A percentile compares a stretch with the other conserved stretches of the same genome.
phyloP scores from a whole-genome alignment of 768 basidiomycete species.

The Trametes cubensis region DNA sequence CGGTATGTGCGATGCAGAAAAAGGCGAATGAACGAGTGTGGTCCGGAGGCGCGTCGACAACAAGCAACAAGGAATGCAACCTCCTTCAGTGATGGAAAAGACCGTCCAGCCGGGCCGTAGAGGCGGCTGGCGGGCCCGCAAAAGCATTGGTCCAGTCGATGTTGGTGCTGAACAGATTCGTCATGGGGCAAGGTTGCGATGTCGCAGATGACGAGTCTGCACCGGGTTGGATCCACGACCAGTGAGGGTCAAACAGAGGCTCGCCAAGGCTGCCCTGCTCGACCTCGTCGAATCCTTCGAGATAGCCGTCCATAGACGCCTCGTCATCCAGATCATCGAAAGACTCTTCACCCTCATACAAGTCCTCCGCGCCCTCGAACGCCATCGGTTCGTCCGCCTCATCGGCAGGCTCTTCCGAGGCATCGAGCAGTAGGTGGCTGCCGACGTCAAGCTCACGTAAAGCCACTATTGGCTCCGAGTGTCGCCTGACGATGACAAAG shows the following conservation, averaged over 20 bases:
- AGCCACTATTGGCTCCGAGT: slow-evolving; percentile 22
- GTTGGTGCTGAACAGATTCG: background rate
- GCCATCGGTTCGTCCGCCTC: slow-evolving; percentile 17
- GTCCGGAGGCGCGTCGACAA: background rate
- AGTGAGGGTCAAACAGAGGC: slow-evolving; percentile 16
- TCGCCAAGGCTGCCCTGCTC: slow-evolving; percentile 15
- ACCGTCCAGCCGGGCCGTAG: background rate
- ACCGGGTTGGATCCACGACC: slow-evolving; percentile 17
- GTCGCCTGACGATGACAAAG: slow-evolving; percentile 20
- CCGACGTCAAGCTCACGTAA: slow-evolving; percentile 20
- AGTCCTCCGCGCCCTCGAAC: slow-evolving; percentile 15
- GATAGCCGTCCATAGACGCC: slow-evolving; percentile 1
- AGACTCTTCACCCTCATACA: slow-evolving; percentile 11
- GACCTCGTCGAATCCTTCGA: slow-evolving; percentile 2
- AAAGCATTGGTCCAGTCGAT: slow-evolving; percentile 16
- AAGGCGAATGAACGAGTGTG: slow-evolving; percentile 3
- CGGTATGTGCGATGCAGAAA: slow-evolving; percentile 1
- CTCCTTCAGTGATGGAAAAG: background rate
- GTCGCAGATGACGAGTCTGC: background rate
- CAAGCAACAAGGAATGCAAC: background rate
- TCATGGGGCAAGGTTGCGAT: background rate
- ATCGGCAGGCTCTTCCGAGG: slow-evolving; percentile 18
- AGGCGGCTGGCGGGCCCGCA: background rate
- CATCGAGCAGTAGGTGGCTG: slow-evolving; percentile 17
- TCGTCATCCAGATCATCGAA: slow-evolving; percentile 20